These are phyloP conservation scores for Gaeumannomyces sp. DNA, from an alignment of 2,329 filamentous ascomycete genomes.

Conservation along the genomic window DNA sequence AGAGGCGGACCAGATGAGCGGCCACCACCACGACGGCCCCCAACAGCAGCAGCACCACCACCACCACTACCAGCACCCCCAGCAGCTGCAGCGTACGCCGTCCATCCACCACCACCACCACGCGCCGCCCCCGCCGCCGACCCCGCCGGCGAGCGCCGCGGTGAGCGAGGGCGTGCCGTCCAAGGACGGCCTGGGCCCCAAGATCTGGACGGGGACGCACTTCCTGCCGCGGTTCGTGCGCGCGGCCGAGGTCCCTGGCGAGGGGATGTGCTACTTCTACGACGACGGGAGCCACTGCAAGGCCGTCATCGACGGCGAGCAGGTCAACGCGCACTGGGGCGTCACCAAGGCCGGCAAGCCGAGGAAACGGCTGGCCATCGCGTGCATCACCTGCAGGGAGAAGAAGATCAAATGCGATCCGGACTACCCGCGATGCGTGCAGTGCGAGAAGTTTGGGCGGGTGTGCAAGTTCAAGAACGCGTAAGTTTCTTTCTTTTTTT, in stretches of 20 bases:
- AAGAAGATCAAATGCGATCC: conserved; percentile 98
- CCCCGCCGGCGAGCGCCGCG: conserved; percentile 21
- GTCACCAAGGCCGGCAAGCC: conserved; percentile 92
- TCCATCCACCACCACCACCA: conserved; percentile 18
- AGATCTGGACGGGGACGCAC: conserved; percentile 64
- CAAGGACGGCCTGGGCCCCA: conserved; percentile 58
- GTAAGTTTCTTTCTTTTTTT: conserved; percentile 46
- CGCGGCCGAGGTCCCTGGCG: conserved; percentile 63
- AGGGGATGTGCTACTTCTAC: conserved; percentile 79
- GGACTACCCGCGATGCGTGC: conserved; percentile 77
- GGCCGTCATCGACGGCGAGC: conserved; percentile 76
- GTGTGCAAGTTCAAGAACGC: conserved; percentile 81
- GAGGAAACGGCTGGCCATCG: conserved; percentile 81
- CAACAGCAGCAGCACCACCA: conserved; percentile 8
- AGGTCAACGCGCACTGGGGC: conserved; percentile 87
- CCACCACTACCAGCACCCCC: conserved; percentile 6
- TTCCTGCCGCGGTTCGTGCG: conserved; percentile 61
- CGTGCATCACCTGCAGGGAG: conserved; percentile 87
- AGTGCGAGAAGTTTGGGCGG: conserved; percentile 87
- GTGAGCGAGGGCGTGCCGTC: conserved; percentile 40
- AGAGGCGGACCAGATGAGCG: conserved; percentile 1
- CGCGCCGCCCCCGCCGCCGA: conserved; percentile 22
- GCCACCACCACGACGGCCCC: conserved; percentile 9
- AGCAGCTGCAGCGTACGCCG: background rate
- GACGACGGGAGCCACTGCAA: conserved; percentile 80